Evolutionary conservation across 345 rosid genomes (phyloP).

Genomic region (Ceriops zippeliana): DNA sequence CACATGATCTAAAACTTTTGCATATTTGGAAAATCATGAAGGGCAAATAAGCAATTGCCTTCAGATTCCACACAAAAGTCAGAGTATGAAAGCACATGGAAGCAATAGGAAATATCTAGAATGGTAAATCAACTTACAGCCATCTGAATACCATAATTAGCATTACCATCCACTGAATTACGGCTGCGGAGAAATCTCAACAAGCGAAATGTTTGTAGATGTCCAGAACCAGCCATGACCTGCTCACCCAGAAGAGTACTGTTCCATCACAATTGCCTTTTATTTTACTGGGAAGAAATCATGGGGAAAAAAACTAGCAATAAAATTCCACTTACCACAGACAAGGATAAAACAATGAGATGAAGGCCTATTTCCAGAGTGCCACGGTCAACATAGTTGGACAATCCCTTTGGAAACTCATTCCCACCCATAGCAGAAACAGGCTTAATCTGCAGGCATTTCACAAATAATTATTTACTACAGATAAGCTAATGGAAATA

Average conservation of each 20-base stretch:
- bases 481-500: not conserved
- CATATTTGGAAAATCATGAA: not conserved
- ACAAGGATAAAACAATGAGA: slow-evolving; percentile 77
- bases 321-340: slow-evolving; percentile 52
- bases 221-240: slow-evolving; percentile 99
- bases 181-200: slow-evolving; percentile 79
- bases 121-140: slow-evolving; percentile 49
- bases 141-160: slow-evolving; percentile 88
- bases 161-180: slow-evolving; percentile 77
- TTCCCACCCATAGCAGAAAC: slow-evolving; percentile 46
- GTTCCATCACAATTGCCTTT: slow-evolving; percentile 16
- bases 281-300: slow-evolving; percentile 4
- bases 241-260: slow-evolving; percentile 27
- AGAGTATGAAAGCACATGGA: slow-evolving; percentile 1
- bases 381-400: slow-evolving; percentile 76
- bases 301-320: slow-evolving; percentile 3
- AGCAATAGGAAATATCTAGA: not conserved
- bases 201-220: slow-evolving; percentile 74
- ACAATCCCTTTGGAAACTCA: slow-evolving; percentile 73
- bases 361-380: slow-evolving; percentile 94
- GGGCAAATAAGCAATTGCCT: not conserved
- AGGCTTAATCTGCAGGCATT: slow-evolving; percentile 71
- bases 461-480: slow-evolving; percentile 15
- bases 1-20: slow-evolving; percentile 2
- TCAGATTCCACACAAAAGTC: not conserved